Base-by-base conservation (phyloP, 345 rosid species). In the Turritis glabra region DNA sequence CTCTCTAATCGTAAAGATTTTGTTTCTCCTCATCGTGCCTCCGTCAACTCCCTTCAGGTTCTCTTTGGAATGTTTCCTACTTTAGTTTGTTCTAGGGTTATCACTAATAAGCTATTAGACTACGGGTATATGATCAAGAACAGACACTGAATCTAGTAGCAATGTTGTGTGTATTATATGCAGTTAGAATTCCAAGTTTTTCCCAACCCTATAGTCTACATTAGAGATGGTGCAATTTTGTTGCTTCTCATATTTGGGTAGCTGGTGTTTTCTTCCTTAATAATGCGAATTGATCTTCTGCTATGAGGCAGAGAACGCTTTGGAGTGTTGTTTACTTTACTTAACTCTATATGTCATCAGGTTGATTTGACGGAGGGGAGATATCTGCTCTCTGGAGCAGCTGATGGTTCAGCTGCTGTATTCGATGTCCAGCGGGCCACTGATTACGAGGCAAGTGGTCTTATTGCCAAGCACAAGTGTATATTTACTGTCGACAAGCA, bases 31-130 rank as follows among this genome's bases (percentile, higher is more conserved):
- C 97, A 94, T 59, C 84, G 85, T 67, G 96, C 96, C 80, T 78
- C 98, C 85, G 75, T 94, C 56, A 94, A 90, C 83, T 89, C 97
- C 70, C 90, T 94, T 64, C 97, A 92, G 91, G 95, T 94, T 64
- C 70, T 37, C 17, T 38, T 4, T 13, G 1, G 3, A 3, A 3
- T 17, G 15, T 50, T 38, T 51, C 27, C 41, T n/a, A 23, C 3
- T 58, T 50, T 13, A n/a, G 61, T 8, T 33, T 33, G 37, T 11
- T 32, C n/a, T n/a, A n/a, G n/a, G n/a, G n/a, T n/a, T n/a, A n/a
- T n/a, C n/a, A n/a, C n/a, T n/a, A n/a, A n/a, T n/a, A n/a, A n/a
- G n/a, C n/a, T n/a, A n/a, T n/a, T n/a, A n/a, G n/a, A n/a, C n/a
- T n/a, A n/a, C n/a, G n/a, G n/a, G n/a, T n/a, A n/a, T n/a, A n/a